Base-by-base conservation (phyloP, 1,139 yeast genomes). In the Geotrichum aggregatum region DNA sequence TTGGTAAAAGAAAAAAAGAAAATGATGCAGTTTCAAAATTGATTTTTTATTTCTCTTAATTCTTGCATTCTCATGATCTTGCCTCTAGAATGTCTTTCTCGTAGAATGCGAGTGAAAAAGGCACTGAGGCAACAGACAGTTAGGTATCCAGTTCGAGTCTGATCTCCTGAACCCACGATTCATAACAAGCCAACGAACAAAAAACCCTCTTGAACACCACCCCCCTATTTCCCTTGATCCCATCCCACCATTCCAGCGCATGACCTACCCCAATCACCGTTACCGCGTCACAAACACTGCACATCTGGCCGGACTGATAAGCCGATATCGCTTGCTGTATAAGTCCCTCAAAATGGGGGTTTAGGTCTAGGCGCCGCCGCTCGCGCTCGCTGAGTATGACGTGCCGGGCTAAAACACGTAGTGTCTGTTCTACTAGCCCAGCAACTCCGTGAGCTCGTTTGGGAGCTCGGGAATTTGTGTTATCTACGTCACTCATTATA, bases 231-330 rank as follows among this genome's bases (percentile, higher is more conserved):
- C 56, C 58, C 28, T 52, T 52, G 41, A 63, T 56, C 10, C 58
- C 59, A 38, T 79, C 79, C 83, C 86, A 80, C 83, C 84, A 81
- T 59, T 82, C 86, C 47, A 76, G 60, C 1, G 76, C 74, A 58
- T 78, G 77, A 0, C 83, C 85, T 8, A 75, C 72, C 1, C 82
- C 78, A 46, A 76, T 74, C 6, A 79, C 72, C 33, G 77, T 70
- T 22, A 69, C 66, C 6, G 62, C 51, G 1, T 68, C 63, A 60
- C 87, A 82, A 22, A 70, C 68, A 1, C 81, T 78, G 59, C 87
- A 82, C 0, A 69, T 63, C 52, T 76, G 78, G n/a, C 72, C 72
- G 54, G 73, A 72, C 16, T 71, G 66, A 0, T 78, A 76, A 58
- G 72, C 72, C 24, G 74, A 71, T 35, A 76, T 60, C 0, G 82